Evolutionary conservation across 2,329 filamentous ascomycete genomes (phyloP).

Genomic region (Metarhizium humberi): DNA sequence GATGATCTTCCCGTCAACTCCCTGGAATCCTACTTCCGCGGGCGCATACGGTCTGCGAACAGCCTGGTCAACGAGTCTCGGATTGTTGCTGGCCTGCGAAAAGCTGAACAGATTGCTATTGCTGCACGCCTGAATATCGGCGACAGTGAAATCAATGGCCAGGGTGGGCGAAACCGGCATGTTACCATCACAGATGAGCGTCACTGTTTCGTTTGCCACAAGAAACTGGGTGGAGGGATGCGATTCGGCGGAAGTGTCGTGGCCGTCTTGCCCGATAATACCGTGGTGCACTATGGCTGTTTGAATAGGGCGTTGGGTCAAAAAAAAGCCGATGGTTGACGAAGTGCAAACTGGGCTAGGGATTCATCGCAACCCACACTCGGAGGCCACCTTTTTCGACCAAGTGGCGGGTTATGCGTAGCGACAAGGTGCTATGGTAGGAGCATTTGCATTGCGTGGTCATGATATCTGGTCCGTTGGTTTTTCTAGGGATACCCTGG

Average conservation of each 20-base stretch:
- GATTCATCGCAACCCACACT: slow-evolving; percentile 17
- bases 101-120: slow-evolving; percentile 68
- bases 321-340: slow-evolving; percentile 23
- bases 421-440: slow-evolving; percentile 8
- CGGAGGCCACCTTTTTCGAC: background rate
- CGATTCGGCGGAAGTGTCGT: slow-evolving; percentile 85
- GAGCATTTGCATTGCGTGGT: slow-evolving; percentile 11
- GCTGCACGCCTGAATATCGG: slow-evolving; percentile 69
- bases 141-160: slow-evolving; percentile 44
- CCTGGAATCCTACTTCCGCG: slow-evolving; percentile 84
- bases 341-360: slow-evolving; percentile 27
- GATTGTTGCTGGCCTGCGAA: slow-evolving; percentile 67
- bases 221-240: slow-evolving; percentile 77
- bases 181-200: slow-evolving; percentile 82
- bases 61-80: slow-evolving; percentile 71
- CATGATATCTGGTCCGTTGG: background rate
- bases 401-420: background rate
- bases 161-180: slow-evolving; percentile 48
- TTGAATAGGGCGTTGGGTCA: slow-evolving; percentile 39
- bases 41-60: slow-evolving; percentile 80
- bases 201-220: slow-evolving; percentile 87
- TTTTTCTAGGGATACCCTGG: slow-evolving; percentile 18
- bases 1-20: slow-evolving; percentile 67
- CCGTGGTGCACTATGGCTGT: slow-evolving; percentile 76
- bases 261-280: slow-evolving; percentile 76